Conservation (phyloP, 495 filamentous ascomycete species). For the Neurospora tetrasperma region DNA sequence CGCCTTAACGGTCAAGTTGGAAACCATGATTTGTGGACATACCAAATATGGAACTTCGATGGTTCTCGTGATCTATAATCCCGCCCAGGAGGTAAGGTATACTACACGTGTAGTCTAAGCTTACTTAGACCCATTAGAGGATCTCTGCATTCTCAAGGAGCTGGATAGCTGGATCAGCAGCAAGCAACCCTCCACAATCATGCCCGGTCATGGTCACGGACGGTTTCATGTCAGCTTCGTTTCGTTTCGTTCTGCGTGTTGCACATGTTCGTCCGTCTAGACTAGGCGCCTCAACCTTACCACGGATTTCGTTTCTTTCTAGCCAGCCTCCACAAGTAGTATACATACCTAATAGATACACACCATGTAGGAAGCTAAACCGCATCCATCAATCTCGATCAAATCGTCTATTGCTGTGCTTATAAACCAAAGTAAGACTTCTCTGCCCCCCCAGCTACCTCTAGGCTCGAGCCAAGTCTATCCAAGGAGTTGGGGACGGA, state of each 20-base stretch:
- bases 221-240: neutral
- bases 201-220: neutral
- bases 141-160: neutral
- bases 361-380: neutral
- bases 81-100: neutral
- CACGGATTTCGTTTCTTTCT: neutral
- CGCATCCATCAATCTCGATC: neutral
- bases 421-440: neutral
- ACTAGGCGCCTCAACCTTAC: no score
- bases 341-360: neutral
- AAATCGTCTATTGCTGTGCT: neutral
- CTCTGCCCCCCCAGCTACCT: neutral
- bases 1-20: neutral
- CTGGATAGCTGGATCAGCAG: no score
- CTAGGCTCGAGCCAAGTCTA: neutral
- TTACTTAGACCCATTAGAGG: neutral
- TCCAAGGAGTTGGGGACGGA: no score
- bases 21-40: neutral
- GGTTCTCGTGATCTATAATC: neutral
- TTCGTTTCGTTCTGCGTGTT: neutral
- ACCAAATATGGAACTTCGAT: neutral
- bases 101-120: neutral
- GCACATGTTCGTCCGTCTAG: neutral
- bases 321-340: neutral
- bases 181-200: no score